Evolutionary conservation across 805 yeast species (phyloP).

Genomic region (Myxozyma lipomycoides): DNA sequence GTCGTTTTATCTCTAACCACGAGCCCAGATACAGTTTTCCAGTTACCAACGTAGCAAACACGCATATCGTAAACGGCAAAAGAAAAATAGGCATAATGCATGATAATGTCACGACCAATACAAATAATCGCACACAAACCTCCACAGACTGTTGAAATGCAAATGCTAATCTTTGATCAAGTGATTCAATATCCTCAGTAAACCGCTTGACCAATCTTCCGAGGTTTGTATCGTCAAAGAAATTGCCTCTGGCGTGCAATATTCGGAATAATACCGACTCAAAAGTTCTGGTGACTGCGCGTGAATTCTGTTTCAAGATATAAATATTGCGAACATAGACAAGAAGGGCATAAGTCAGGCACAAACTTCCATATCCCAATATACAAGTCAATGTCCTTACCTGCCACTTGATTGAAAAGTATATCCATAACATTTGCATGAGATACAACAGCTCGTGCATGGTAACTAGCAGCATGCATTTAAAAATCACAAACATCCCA

Average conservation of each 20-base stretch:
- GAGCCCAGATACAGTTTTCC: slow-evolving; percentile 72
- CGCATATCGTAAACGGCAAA: slow-evolving; percentile 63
- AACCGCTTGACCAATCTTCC: slow-evolving; percentile 96
- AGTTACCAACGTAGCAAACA: slow-evolving; percentile 58
- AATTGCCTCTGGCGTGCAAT: slow-evolving; percentile 73
- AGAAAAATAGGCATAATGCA: slow-evolving; percentile 79
- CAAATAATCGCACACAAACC: slow-evolving; percentile 60
- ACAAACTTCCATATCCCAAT: neutral
- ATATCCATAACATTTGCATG: neutral
- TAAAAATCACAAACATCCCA: neutral
- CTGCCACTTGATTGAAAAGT: neutral
- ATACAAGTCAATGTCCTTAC: neutral
- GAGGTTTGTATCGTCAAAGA: slow-evolving; percentile 90
- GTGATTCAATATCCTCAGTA: slow-evolving; percentile 87
- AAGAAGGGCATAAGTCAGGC: neutral
- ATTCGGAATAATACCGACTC: slow-evolving; percentile 36
- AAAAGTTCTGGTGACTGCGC: neutral
- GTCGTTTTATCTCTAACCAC: slow-evolving; percentile 87
- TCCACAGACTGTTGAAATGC: slow-evolving; percentile 66
- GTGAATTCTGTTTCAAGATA: neutral
- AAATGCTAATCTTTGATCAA: slow-evolving; percentile 87
- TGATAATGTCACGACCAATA: slow-evolving; percentile 66
- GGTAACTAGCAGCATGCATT: neutral
- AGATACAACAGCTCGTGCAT: neutral
- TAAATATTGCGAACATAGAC: neutral